Evolutionary conservation across 306 rosid species (phyloP).

Genomic region (Benincasa hispida): DNA sequence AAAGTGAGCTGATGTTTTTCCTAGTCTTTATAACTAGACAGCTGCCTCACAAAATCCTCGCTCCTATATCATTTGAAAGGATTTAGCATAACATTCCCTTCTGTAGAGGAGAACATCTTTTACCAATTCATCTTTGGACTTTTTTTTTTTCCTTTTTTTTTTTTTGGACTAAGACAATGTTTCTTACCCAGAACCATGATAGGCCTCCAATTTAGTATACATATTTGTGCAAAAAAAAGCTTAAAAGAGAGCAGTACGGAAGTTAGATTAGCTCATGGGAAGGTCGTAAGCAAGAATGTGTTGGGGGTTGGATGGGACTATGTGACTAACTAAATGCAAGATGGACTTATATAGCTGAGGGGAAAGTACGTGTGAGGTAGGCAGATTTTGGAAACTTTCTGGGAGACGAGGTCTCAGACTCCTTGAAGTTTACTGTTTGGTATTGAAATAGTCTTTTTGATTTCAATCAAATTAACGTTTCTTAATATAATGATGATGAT

Average conservation of each 20-base stretch:
- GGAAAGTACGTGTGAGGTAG: not conserved
- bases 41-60: not conserved
- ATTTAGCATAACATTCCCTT: not conserved
- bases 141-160: not conserved
- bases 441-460: not conserved
- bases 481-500: not conserved
- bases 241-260: not conserved
- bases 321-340: not conserved
- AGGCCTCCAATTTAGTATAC: not conserved
- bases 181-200: not conserved
- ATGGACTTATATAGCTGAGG: not conserved
- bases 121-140: not conserved
- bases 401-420: not conserved
- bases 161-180: not conserved
- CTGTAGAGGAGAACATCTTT: not conserved
- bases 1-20: not conserved
- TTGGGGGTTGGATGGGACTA: not conserved
- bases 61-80: not conserved
- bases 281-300: not conserved
- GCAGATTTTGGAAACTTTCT: not conserved
- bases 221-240: not conserved
- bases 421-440: not conserved
- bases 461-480: not conserved
- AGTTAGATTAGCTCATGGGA: not conserved
- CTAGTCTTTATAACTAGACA: not conserved